Base-by-base conservation (phyloP, 495 filamentous ascomycete species). In the Lasiosphaeris hirsuta region DNA sequence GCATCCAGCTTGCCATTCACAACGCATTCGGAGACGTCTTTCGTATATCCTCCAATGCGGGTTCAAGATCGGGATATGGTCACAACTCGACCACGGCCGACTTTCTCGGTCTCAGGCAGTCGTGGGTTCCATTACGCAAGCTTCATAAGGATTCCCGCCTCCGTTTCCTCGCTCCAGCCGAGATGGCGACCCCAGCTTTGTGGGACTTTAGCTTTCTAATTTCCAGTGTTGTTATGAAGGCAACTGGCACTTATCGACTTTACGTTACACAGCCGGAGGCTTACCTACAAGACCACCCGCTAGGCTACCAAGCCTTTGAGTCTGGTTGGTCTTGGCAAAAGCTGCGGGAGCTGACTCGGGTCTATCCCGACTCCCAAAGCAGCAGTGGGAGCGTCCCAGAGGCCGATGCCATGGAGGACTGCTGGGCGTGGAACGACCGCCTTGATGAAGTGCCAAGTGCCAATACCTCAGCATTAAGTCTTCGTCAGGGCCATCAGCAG, bases 81-180 rank as follows among this genome's bases (percentile, higher is more conserved):
- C 57, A 63, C 6, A 69, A 71, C 38, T 64, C 62, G 13, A 69
- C 66, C 30, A 54, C 69, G 14, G 33, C 67, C n/a, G 70, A 75
- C 40, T 81, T 74, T 54, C 67, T 76, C n/a, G 80, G 77, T 10
- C 69, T 82, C 15, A 71, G 77, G 30, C 80, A 81, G 45, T 63
- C 78, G 7, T 89, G 86, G 78, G 74, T 88, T 9, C 87, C 87
- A 4, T 71, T 91, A 15, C 80, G 88, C 23, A 91, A 91, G 63
- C 63, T 88, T 3, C 79, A 86, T 67, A 88, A 84, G 59, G 84
- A 88, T 50, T 81, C 83, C 0, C 74, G 78, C 10, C 76, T 91
- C 1, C 82, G 81, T 7, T 90, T 88, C 60, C 76, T 91, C 14
- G 74, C 75, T 18, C 76, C 77, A 2, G 72, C 82, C 1, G 87